phyloP scores from a whole-genome alignment of 2,329 filamentous ascomycete species.

The Fusarium euwallaceae region DNA sequence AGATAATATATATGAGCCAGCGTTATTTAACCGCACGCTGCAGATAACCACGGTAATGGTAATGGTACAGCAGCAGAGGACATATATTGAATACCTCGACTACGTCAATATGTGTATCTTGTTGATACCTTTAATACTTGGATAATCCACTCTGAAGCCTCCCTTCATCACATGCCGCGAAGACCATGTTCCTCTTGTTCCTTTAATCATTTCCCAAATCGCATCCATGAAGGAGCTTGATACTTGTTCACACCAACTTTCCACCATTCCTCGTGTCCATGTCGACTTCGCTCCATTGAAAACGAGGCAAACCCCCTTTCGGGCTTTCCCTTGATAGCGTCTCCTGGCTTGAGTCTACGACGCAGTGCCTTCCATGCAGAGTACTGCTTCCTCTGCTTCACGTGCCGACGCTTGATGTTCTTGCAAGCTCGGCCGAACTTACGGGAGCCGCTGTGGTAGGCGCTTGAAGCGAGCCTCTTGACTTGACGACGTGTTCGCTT shows the following conservation, averaged over 20 bases:
- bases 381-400: constrained; percentile 44
- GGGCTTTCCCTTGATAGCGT: constrained; percentile 43
- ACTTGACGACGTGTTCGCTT: constrained; percentile 36
- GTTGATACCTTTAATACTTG: constrained; percentile 26
- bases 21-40: neutral
- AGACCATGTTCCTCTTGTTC: neutral
- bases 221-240: constrained; percentile 51
- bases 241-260: constrained; percentile 51
- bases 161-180: neutral
- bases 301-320: constrained; percentile 44
- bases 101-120: constrained; percentile 25
- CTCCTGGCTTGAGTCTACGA: constrained; percentile 41
- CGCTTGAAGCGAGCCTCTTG: constrained; percentile 47
- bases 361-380: constrained; percentile 48
- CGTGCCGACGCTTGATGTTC: constrained; percentile 46
- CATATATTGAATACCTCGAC: constrained; percentile 15
- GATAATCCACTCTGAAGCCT: neutral
- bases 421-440: constrained; percentile 45
- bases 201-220: constrained; percentile 38
- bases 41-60: neutral
- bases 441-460: constrained; percentile 45
- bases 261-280: constrained; percentile 53
- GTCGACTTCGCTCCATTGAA: constrained; percentile 40
- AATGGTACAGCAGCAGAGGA: constrained; percentile 1
- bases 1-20: neutral